Evolutionary conservation across 2,329 filamentous ascomycete species (phyloP).

Genomic region (Hymenoscyphus fructigenus): DNA sequence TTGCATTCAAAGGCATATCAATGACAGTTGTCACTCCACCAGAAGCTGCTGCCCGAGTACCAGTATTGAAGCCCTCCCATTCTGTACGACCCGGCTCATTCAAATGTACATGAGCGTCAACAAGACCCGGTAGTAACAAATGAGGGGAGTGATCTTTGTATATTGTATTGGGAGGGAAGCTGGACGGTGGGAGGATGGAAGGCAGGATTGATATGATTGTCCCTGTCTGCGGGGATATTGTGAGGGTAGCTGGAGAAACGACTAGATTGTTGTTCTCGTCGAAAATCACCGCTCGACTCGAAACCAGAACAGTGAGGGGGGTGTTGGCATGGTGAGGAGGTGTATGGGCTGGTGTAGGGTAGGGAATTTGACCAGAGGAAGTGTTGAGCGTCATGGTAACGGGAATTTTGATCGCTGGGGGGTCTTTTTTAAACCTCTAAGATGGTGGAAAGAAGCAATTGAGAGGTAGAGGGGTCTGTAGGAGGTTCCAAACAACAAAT

Average conservation of each 20-base stretch:
- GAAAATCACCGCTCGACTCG: constrained; percentile 77
- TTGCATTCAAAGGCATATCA: constrained; percentile 97
- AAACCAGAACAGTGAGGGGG: constrained; percentile 74
- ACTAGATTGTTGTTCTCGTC: constrained; percentile 60
- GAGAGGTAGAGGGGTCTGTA: background rate
- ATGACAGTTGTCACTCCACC: constrained; percentile 95
- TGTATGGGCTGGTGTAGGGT: constrained; percentile 34
- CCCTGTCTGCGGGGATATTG: constrained; percentile 74
- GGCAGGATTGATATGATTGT: constrained; percentile 79
- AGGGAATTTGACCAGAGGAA: constrained; percentile 18
- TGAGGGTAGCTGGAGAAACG: constrained; percentile 79
- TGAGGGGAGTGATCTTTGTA: constrained; percentile 85
- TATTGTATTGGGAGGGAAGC: constrained; percentile 69
- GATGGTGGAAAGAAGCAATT: constrained; percentile 1
- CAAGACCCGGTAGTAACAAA: constrained; percentile 83
- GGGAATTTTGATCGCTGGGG: background rate
- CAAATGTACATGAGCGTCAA: constrained; percentile 95
- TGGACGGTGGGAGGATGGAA: constrained; percentile 68
- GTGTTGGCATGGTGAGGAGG: constrained; percentile 35
- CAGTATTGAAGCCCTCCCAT: constrained; percentile 98
- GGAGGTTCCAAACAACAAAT: background rate
- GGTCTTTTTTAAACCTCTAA: background rate
- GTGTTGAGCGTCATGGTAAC: constrained; percentile 26
- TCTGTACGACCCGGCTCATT: constrained; percentile 96
- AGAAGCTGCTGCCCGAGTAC: constrained; percentile 88